Evolutionary conservation across 352 stramenopile species (phyloP).

Genomic region (Phytophthora sojae): DNA sequence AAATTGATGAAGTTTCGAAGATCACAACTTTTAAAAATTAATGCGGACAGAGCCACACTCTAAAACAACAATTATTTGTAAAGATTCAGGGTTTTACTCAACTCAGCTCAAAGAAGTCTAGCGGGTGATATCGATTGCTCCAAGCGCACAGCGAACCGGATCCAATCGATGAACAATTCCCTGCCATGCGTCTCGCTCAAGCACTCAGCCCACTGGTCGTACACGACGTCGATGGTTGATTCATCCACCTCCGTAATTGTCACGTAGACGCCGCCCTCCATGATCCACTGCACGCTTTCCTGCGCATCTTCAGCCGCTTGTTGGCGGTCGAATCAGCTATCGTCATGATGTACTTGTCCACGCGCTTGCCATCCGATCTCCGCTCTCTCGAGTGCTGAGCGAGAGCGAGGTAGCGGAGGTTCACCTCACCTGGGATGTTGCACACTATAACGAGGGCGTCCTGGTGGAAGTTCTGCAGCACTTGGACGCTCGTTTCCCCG

Average conservation of each 20-base stretch:
- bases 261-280: conserved; percentile 27
- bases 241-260: conserved; percentile 30
- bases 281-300: conserved; percentile 25
- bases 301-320: conserved; percentile 8
- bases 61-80: not conserved
- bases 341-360: conserved; percentile 32
- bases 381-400: conserved; percentile 7
- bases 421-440: not conserved
- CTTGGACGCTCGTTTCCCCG: not conserved
- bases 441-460: not conserved
- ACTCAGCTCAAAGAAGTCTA: not conserved
- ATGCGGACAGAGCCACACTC: not conserved
- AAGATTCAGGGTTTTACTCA: not conserved
- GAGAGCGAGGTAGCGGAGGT: not conserved
- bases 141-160: conserved; percentile 11
- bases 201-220: conserved; percentile 36
- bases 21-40: too few species aligned
- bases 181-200: conserved; percentile 44
- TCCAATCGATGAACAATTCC: conserved; percentile 52
- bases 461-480: not conserved
- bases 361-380: conserved; percentile 41
- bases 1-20: too few species aligned
- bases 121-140: conserved; percentile 1
- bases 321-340: conserved; percentile 10
- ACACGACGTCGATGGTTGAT: conserved; percentile 24